Percentiles rank a stretch among this genome's conserved stretches.
These are phyloP conservation scores for Helichrysum umbraculigerum DNA, from an alignment of 129 eudicot species.

Conservation along the genomic window DNA sequence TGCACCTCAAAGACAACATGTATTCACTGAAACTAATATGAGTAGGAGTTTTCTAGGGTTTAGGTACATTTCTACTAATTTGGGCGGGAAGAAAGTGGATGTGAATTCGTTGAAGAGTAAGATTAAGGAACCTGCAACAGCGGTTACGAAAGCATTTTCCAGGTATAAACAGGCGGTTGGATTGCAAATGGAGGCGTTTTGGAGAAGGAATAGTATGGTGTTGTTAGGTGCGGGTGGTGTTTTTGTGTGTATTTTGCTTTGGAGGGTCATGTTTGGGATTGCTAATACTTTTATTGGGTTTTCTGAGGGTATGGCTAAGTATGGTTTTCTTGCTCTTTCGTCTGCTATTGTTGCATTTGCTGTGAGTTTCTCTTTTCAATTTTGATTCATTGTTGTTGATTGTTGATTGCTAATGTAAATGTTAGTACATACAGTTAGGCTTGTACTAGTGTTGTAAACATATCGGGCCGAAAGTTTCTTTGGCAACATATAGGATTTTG, in stretches of 20 bases:
- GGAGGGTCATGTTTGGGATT: conserved; percentile 94
- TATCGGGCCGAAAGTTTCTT: neutral
- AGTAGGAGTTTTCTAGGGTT: conserved; percentile 43
- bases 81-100: conserved; percentile 42
- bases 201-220: conserved; percentile 77
- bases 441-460: conserved; percentile 1
- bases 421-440: neutral
- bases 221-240: conserved; percentile 77
- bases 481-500: neutral
- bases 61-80: conserved; percentile 56
- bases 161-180: conserved; percentile 71
- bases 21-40: conserved; percentile 26
- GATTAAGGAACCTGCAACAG: conserved; percentile 54
- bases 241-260: conserved; percentile 69
- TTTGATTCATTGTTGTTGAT: neutral
- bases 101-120: conserved; percentile 37
- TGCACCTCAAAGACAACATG: conserved; percentile 3
- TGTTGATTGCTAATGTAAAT: neutral
- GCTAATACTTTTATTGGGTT: conserved; percentile 83
- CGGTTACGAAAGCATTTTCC: conserved; percentile 37
- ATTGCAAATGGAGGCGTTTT: conserved; percentile 88
- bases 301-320: conserved; percentile 98
- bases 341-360: conserved; percentile 82
- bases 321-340: conserved; percentile 96
- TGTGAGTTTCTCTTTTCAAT: conserved; percentile 58